Base-by-base conservation (phyloP, 2,329 filamentous ascomycete genomes). In the Cladosporium phlei region DNA sequence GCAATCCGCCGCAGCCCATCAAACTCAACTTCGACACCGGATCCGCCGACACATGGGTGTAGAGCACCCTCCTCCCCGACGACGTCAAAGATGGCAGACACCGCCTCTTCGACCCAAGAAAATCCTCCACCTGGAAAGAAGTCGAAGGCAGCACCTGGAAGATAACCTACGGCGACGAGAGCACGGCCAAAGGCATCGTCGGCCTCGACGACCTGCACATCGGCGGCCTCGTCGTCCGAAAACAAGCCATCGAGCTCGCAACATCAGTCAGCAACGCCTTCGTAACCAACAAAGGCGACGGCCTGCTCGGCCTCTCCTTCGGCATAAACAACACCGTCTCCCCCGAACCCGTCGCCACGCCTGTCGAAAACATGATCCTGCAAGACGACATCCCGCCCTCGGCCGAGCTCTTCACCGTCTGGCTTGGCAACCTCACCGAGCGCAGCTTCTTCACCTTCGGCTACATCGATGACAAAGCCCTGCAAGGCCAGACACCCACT, bases 401-500 rank as follows among this genome's bases (percentile, higher is more conserved):
- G 0, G 60, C 73, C 2, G 71, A 79, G 58, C 70, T 86, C 5
- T 86, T 86, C 66, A 85, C 82, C 0, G 78, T 74, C 16, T 80
- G 80, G 47, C 72, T 86, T 35, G 80, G 80, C 53, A 72, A 76
- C 20, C 77, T 82, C 56, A 49, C 61, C 28, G 56, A 69, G 48
- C 67, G 70, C 39, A 79, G 64, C 0, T 88, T 86, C 69, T 88
- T 84, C 67, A 87, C 84, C 1, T 87, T 88, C 53, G 85, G 85
- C 16, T 84, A 73, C 63, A 83, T 88, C 58, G 83, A 87, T 57
- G 60, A 82, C 53, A 73, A 76, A n/a, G 73, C 78, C 0, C 70
- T 85, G 38, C 72, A 69, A 46, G 69, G 71, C 3, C 52, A 55
- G 10, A 44, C 50, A 11, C 50, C 59, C 50, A 64, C 71, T 53